Evolutionary conservation across 805 yeast genomes (phyloP).

Genomic region (Metschnikowia chrysomelidarum): DNA sequence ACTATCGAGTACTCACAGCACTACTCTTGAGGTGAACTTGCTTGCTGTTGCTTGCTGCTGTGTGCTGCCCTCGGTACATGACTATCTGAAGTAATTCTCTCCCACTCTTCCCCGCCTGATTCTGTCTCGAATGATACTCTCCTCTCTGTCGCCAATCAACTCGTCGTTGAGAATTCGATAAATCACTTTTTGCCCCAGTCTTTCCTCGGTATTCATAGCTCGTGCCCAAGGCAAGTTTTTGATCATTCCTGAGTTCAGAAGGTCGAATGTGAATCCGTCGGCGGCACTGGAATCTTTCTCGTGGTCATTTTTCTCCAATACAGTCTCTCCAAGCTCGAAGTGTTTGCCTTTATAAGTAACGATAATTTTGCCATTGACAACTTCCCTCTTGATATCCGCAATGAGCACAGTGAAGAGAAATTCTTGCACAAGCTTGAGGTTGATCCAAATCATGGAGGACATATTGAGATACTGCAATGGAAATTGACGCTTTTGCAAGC

Average conservation of each 20-base stretch:
- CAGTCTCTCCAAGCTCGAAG: slow-evolving; percentile 6
- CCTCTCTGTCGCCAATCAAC: slow-evolving; percentile 30
- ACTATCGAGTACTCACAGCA: neutral
- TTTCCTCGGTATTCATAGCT: slow-evolving; percentile 12
- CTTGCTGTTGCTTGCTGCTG: neutral
- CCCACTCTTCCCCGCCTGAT: slow-evolving; percentile 42
- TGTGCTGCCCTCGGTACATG: neutral
- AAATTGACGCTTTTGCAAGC: slow-evolving; percentile 9
- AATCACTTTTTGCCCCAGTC: slow-evolving; percentile 13
- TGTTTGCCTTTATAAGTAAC: slow-evolving; percentile 6
- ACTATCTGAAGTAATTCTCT: slow-evolving; percentile 34
- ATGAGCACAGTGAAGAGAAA: slow-evolving; percentile 23
- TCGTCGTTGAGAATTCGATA: slow-evolving; percentile 31
- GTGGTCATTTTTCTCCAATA: neutral
- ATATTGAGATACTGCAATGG: slow-evolving; percentile 39
- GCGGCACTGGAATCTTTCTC: neutral
- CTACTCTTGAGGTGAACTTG: neutral
- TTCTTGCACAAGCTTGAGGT: slow-evolving; percentile 34
- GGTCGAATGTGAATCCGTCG: slow-evolving; percentile 26
- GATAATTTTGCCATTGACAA: slow-evolving; percentile 9
- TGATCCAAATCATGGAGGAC: slow-evolving; percentile 49
- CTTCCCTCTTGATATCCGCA: slow-evolving; percentile 2
- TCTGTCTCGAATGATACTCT: slow-evolving; percentile 31
- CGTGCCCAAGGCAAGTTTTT: slow-evolving; percentile 48
- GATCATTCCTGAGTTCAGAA: slow-evolving; percentile 51